Base-by-base conservation (phyloP, 116 monocot genomes). In the Trichopus zeylanicus region DNA sequence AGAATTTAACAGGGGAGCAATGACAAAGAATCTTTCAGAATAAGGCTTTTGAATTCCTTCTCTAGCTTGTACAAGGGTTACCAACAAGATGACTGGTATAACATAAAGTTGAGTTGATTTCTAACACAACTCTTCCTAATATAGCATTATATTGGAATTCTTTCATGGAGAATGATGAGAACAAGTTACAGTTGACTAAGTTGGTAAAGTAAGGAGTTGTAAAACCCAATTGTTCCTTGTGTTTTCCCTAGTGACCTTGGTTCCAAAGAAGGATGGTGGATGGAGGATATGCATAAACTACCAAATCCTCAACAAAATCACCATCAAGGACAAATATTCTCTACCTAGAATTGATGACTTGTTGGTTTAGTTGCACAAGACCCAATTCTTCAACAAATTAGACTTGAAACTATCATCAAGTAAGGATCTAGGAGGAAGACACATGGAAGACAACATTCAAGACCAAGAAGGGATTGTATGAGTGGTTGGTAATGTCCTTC, bases 401-500 rank as follows among this genome's bases (percentile, higher is more conserved):
- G n/a, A n/a, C n/a, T n/a, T n/a, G n/a, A n/a, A n/a, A n/a, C n/a
- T 4, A 39, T 39, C 39, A 39, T 39, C 9, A 39, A 10, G 2
- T 39, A 2, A 5, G 7, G 1, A 62, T 62, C 11, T 3, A 29
- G 0, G 7, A 15, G 10, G 3, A 18, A 3, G 62, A 62, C 0
- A 48, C 27, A n/a, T 62, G 46, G 62, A 62, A 49, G 30, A 62
- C 62, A 8, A 19, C 27, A 2, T 62, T 62, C 15, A 62, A 62
- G 7, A 62, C 20, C 4, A 47, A 48, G 5, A 29, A 62, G 5
- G 29, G 48, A 6, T 27, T 62, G 1, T 62, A 48, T 10, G 48
- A 62, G 16, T 62, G 48, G 48, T 5, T 49, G 23, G 48, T 62
- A 0, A 62, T 62, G 62, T 48, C 2, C 7, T 62, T 62, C 48